Evolutionary conservation across 2,329 filamentous ascomycete species (phyloP), one percentile per base, ranked within the genome.

Genomic region (Colletotrichum magnum): DNA sequence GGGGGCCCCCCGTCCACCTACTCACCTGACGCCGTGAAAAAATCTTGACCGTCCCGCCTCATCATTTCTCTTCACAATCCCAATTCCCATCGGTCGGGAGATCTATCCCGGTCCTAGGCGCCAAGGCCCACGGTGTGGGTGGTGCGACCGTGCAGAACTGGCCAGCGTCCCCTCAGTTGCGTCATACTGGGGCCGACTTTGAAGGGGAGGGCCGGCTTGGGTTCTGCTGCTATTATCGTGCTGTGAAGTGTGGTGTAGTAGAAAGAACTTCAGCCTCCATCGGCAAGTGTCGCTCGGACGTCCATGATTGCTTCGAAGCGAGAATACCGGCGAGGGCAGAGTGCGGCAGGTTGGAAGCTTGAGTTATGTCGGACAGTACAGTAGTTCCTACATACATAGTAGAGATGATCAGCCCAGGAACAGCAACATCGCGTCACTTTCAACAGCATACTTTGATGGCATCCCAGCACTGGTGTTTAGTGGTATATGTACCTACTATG

Each of bases 1-100:
- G 47, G 60, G 60, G 62, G 54, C 26, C 10, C 50, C 59, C 59
- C 59, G 41, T 59, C 28, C 45, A 43, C 24, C 41, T 52, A 54
- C 66, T 69, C 62, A 69, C 66, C 66, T 69, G 62, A 69, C 62
- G 62, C 61, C 51, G 45, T 47, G 56, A 69, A 66, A 47, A 69
- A 69, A 69, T 66, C 66, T 69, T 69, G 59, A 56, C 62, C 62
- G 66, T 69, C 66, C 66, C 66, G 66, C 66, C 66, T 69, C 62
- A 65, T 66, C 66, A 66, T 69, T 69, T 66, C 47, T 60, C 47
- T 59, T 10, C 26, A 15, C 36, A 43, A n/a, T 7, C 18, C 26
- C 45, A 43, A n/a, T 7, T 26, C 26, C 52, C 56, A 50, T 60
- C 61, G 62, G 66, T 60, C 56, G 61, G 66, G 61, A 69, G 66